Base-by-base conservation (phyloP, 768 basidiomycete genomes). In the Xanthoconium stramineum region DNA sequence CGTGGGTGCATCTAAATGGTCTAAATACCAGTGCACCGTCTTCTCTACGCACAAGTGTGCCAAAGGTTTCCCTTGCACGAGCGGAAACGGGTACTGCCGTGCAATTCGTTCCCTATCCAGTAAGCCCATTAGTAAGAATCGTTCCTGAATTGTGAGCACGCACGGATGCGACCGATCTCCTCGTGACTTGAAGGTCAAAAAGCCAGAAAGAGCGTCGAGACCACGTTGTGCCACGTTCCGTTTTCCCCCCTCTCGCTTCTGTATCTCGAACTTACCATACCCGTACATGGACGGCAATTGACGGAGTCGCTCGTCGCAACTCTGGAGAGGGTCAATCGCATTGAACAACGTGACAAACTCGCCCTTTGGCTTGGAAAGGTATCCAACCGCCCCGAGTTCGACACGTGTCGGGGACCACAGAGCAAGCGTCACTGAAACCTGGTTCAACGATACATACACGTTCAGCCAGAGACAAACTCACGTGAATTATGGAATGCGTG, bases 341-440 rank as follows among this genome's bases (percentile, higher is more conserved):
- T 91, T 88, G 72, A 91, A 84, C 8, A 92, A 74, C 9, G 83
- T 85, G 55, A 89, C 71, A 60, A 94, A 94, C 44, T 74, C 70
- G 3, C 90, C 91, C n/a, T 71, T 70, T 0, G 85, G 81, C 61
- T 85, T 88, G 35, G 75, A 76, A 28, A 91, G 72, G 66, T 88
- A 94, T 3, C 91, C 91, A 10, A 93, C 85, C 3, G 85, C 83
- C 8, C 91, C 91, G 3, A 91, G 71, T 13, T 77, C 68, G 0
- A 92, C 80, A 6, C 63, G 76, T 5, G 79, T 72, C 2, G 91
- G 91, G 6, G 75, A 77, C 90, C 90, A 94, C 7, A 91, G 71
- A 8, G 90, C 86, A 20, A 86, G 69, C 0, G 77, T 82, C 56
- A 89, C 85, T 86, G 50, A 19, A 9, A 10, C 40, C 32, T n/a